These are phyloP conservation scores for Xylariaceae sp. DNA, from an alignment of 2,329 filamentous ascomycete genomes.

Conservation along the genomic window DNA sequence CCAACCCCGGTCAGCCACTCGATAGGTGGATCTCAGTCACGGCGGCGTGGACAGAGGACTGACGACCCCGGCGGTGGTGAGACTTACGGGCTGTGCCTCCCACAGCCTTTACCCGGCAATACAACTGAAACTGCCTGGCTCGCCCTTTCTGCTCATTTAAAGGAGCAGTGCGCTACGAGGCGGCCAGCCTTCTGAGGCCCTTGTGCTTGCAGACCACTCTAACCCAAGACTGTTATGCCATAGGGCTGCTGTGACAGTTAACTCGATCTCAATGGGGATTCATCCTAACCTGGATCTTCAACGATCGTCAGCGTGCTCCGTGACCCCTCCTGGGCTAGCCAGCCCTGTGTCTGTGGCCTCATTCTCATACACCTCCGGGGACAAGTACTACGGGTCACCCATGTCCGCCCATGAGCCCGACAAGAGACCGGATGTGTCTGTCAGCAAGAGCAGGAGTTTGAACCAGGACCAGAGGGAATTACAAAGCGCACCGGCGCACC, in stretches of 20 bases:
- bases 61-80: slow-evolving; percentile 22
- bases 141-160: slow-evolving; percentile 7
- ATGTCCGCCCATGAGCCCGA: slow-evolving; percentile 55
- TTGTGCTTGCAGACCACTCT: slow-evolving; percentile 5
- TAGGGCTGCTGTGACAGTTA: slow-evolving; percentile 16
- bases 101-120: slow-evolving; percentile 21
- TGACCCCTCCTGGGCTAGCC: slow-evolving; percentile 47
- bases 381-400: slow-evolving; percentile 44
- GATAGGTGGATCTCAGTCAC: slow-evolving; percentile 14
- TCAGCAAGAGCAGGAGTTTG: slow-evolving; percentile 36
- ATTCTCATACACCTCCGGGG: slow-evolving; percentile 41
- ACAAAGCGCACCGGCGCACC: slow-evolving; percentile 31
- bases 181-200: slow-evolving; percentile 1
- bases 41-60: slow-evolving; percentile 20
- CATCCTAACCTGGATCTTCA: slow-evolving; percentile 45
- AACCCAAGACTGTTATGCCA: slow-evolving; percentile 18
- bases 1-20: slow-evolving; percentile 22
- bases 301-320: slow-evolving; percentile 45
- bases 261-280: slow-evolving; percentile 48
- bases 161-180: slow-evolving; percentile 3
- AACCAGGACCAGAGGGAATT: slow-evolving; percentile 33
- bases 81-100: slow-evolving; percentile 22
- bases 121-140: slow-evolving; percentile 1
- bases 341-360: slow-evolving; percentile 47
- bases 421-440: slow-evolving; percentile 39